Conservation (phyloP, 495 filamentous ascomycete genomes). For the Podospora didyma region DNA sequence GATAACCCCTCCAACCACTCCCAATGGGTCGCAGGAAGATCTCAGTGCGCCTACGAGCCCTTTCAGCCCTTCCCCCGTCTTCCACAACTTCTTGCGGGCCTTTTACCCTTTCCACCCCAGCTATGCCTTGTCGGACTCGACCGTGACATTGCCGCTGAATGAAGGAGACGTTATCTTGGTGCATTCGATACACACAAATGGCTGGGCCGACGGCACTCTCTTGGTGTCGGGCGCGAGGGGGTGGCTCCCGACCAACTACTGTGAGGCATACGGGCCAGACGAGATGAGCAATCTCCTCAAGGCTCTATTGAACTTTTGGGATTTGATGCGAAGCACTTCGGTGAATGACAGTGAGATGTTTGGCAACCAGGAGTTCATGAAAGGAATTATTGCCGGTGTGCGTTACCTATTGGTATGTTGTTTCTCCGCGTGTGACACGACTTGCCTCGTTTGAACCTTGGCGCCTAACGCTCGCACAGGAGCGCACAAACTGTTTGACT, state of each 20-base stretch:
- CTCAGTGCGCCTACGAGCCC: slow-evolving; percentile 16
- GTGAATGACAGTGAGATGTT: slow-evolving; percentile 66
- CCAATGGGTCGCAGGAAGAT: slow-evolving; percentile 58
- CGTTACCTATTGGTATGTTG: slow-evolving; percentile 77
- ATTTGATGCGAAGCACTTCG: slow-evolving; percentile 69
- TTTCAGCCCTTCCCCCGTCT: slow-evolving; percentile 51
- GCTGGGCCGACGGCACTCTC: slow-evolving; percentile 98
- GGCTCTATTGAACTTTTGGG: slow-evolving; percentile 88
- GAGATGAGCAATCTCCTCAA: slow-evolving; percentile 81
- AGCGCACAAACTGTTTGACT: slow-evolving; percentile 82
- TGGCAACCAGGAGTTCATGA: slow-evolving; percentile 83
- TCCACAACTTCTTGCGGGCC: slow-evolving; percentile 94
- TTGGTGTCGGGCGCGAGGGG: slow-evolving; percentile 82
- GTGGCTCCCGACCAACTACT: slow-evolving; percentile 98
- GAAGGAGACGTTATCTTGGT: slow-evolving; percentile 90
- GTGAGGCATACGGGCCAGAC: slow-evolving; percentile 85
- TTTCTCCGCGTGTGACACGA: background rate
- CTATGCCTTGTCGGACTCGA: slow-evolving; percentile 62
- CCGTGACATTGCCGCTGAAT: slow-evolving; percentile 83
- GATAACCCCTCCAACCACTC: slow-evolving; percentile 72
- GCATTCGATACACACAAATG: slow-evolving; percentile 96
- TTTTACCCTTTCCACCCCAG: slow-evolving; percentile 89
- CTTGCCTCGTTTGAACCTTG: slow-evolving; percentile 9
- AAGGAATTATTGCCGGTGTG: slow-evolving; percentile 89
- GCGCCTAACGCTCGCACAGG: slow-evolving; percentile 44